Evolutionary conservation across 2,329 filamentous ascomycete genomes (phyloP), one percentile per base, ranked within the genome.

Genomic region (Trichoderma koningii): DNA sequence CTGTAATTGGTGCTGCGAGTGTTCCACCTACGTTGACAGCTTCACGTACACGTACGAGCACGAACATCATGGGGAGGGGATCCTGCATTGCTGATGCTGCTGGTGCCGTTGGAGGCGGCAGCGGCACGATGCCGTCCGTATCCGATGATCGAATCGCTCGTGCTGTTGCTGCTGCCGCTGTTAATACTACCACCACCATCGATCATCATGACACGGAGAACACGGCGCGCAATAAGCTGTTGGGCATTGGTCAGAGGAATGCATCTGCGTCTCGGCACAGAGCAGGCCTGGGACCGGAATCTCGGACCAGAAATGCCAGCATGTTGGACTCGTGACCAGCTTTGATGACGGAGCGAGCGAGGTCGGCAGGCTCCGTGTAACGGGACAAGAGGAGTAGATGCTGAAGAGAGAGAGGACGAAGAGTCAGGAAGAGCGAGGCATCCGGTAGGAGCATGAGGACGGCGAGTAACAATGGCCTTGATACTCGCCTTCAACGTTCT

Each of bases 291-390:
- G 44, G 47, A 21, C 38, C 47, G 23, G 57, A 23, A 52, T 52
- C 30, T 41, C 38, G 47, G 34, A n/a, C 12, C 26, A 44, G 10
- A 15, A 17, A 47, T 47, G 47, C 57, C 34, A 52, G 47, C 19
- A 52, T n/a, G 50, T 28, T 7, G 47, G n/a, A 12, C 62, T 59
- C 53, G 62, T 64, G 62, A 64, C 62, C 45, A n/a, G 12, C 34
- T 7, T 7, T 28, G 60, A 34, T 63, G 44, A 47, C 59, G 21
- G 41, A 38, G 38, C 21, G 19, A 34, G 30, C 6, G n/a, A 38
- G 51, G 34, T n/a, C 41, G 51, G 12, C 7, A 4, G 34, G 34
- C 34, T 38, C 30, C 42, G n/a, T 17, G 44, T 44, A 41, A 60
- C 56, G 15, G 19, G 44, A 60, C 44, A 9, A 59, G 7, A n/a